Evolutionary conservation across 2,329 filamentous ascomycete genomes (phyloP).

Genomic region (Didymella glomerata): DNA sequence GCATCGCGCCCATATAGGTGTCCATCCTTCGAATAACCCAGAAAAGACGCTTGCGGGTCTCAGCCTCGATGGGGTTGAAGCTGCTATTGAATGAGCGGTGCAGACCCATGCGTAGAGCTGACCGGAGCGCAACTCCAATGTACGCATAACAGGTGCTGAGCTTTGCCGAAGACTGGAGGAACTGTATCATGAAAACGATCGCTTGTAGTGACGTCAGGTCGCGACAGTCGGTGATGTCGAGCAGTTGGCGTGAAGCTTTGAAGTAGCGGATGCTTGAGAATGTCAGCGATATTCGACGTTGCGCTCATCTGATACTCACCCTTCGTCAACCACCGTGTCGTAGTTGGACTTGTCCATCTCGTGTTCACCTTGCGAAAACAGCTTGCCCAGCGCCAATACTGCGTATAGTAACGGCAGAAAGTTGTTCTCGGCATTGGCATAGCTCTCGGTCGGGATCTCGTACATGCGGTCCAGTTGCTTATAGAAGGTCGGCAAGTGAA

Average conservation of each 20-base stretch:
- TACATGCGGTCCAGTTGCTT: conserved; percentile 80
- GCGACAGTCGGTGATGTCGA: conserved; percentile 63
- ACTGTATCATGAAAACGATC: conserved; percentile 63
- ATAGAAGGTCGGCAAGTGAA: conserved; percentile 85
- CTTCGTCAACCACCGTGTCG: conserved; percentile 58
- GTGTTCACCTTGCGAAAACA: conserved; percentile 55
- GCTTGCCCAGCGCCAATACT: conserved; percentile 57
- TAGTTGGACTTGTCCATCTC: conserved; percentile 53
- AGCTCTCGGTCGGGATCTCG: conserved; percentile 64
- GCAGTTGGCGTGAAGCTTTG: conserved; percentile 57
- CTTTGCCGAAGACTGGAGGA: conserved; percentile 62
- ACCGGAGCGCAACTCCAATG: conserved; percentile 60
- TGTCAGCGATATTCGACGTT: conserved; percentile 24
- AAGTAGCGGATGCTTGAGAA: conserved; percentile 58
- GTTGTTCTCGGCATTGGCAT: conserved; percentile 55
- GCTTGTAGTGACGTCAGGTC: conserved; percentile 61
- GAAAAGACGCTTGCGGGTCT: conserved; percentile 61
- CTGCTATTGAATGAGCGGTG: conserved; percentile 58
- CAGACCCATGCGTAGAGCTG: conserved; percentile 60
- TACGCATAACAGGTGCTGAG: conserved; percentile 63
- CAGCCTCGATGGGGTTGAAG: conserved; percentile 59
- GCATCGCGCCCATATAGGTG: conserved; percentile 61
- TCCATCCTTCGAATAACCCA: conserved; percentile 62
- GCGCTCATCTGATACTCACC: conserved; percentile 38
- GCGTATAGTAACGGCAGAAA: conserved; percentile 60